Evolutionary conservation across 2,329 filamentous ascomycete species (phyloP), one percentile per base, ranked within the genome.

Genomic region (Didymella pinodella): DNA sequence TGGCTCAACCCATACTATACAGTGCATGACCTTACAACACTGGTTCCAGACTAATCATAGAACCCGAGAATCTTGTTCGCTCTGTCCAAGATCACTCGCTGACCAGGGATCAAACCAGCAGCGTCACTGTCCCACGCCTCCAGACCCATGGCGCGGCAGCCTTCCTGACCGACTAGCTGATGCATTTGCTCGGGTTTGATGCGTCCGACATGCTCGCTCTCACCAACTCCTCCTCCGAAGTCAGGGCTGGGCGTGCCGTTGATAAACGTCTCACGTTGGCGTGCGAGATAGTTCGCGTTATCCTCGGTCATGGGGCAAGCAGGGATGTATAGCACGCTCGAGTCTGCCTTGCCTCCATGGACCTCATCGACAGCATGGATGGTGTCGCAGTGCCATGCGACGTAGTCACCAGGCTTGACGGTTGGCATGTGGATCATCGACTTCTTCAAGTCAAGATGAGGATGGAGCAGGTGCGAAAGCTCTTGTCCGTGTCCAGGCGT

Each of bases 251-350:
- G 79, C 0, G 65, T 71, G 4, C 92, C 93, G 0, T 80, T 73
- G 2, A 89, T 75, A 66, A 95, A 95, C 0, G 86, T 85, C n/a
- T 86, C 81, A 20, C 90, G 84, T 78, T 96, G 92, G 16, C 86
- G 83, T 1, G 78, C 82, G 1, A 94, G 80, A 71, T 93, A 95
- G 22, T 84, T 78, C 0, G 90, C 88, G 68, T 95, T 97, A 38
- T 82, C 79, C 52, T 89, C 85, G 0, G 92, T 96, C 29, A 92
- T 83, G 0, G 93, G 93, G 54, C 91, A 95, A 0, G 91, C 88
- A 0, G 93, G 93, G 54, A 97, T 96, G 70, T 97, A 97, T 59
- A 97, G 71, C 0, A 97, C 93, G 66, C 89, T 93, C 0, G 90
- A 92, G 75, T 97, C 93, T 0, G 80, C 77, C 1, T 78, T 82